A percentile compares a stretch with the other conserved stretches of the same genome.
phyloP scores from a whole-genome alignment of 768 basidiomycete species.

The Mrakia frigida region DNA sequence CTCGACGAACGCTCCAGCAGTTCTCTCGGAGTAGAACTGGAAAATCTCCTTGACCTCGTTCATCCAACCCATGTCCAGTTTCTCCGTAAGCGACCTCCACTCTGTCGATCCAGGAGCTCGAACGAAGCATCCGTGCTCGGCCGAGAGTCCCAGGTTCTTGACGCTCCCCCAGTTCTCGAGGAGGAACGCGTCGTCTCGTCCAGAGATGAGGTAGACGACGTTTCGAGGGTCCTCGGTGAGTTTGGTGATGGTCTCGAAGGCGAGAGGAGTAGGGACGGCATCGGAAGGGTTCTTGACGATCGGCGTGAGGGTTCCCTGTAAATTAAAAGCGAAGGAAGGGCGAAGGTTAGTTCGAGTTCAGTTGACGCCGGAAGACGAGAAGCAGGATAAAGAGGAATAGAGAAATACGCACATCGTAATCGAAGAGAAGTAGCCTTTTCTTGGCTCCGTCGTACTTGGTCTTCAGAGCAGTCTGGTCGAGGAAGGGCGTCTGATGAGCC shows the following conservation, averaged over 20 bases:
- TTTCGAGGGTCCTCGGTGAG: slow-evolving; percentile 78
- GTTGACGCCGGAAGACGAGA: not conserved
- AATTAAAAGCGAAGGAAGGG: not conserved
- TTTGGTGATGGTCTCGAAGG: slow-evolving; percentile 65
- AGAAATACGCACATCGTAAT: slow-evolving; percentile 77
- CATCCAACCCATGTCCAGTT: slow-evolving; percentile 97
- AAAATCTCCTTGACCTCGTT: slow-evolving; percentile 91
- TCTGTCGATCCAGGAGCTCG: slow-evolving; percentile 58
- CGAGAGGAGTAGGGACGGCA: slow-evolving; percentile 70
- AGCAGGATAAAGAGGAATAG: not conserved
- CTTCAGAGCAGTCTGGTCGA: slow-evolving; percentile 60
- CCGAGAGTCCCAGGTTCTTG: slow-evolving; percentile 75
- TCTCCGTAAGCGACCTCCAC: slow-evolving; percentile 90
- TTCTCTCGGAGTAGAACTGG: slow-evolving; percentile 92
- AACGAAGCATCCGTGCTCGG: slow-evolving; percentile 93
- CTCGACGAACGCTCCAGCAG: slow-evolving; percentile 93
- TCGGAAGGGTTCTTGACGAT: slow-evolving; percentile 91
- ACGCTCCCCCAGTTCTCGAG: slow-evolving; percentile 87
- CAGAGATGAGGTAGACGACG: slow-evolving; percentile 94
- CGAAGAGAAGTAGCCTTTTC: slow-evolving; percentile 87
- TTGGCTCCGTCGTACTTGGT: slow-evolving; percentile 60
- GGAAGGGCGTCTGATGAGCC: slow-evolving; percentile 76
- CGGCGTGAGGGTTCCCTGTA: slow-evolving; percentile 86
- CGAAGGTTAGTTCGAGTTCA: not conserved
- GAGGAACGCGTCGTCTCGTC: slow-evolving; percentile 86